These are phyloP conservation scores for Leishmania tropica DNA, from an alignment of 208 protist genomes.

Conservation along the genomic window DNA sequence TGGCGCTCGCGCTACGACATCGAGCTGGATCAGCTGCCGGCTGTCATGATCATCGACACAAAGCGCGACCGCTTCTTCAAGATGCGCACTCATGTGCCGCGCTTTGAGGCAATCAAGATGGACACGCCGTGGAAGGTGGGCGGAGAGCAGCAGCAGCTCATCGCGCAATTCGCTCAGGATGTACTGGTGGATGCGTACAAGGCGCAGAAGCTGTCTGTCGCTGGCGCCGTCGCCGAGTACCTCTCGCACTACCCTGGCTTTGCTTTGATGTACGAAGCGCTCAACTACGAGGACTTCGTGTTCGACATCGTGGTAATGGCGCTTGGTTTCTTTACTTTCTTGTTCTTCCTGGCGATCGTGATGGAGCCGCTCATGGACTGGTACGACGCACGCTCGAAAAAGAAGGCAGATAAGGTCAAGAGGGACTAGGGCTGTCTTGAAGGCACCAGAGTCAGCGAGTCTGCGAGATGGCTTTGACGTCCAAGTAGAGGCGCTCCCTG, in stretches of 20 bases:
- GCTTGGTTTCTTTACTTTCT: conserved; percentile 63
- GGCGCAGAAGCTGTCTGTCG: conserved; percentile 64
- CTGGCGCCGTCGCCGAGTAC: conserved; percentile 59
- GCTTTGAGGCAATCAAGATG: conserved; percentile 70
- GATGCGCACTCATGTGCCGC: conserved; percentile 50
- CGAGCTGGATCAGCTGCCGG: conserved; percentile 53
- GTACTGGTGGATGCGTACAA: conserved; percentile 51
- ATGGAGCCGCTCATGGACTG: conserved; percentile 66
- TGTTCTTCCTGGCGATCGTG: conserved; percentile 58
- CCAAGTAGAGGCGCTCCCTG: not conserved
- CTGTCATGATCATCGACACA: conserved; percentile 81
- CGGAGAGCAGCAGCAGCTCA: conserved; percentile 62
- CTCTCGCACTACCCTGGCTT: conserved; percentile 57
- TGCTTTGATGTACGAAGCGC: conserved; percentile 42
- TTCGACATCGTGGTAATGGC: conserved; percentile 64
- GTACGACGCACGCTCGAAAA: conserved; percentile 31
- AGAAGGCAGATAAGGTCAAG: conserved; percentile 37
- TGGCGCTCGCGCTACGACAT: conserved; percentile 75
- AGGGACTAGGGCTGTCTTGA: conserved; percentile 22
- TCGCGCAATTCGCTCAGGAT: conserved; percentile 59
- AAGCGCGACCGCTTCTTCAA: conserved; percentile 72
- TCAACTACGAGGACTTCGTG: conserved; percentile 75
- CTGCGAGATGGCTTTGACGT: conserved; percentile 5
- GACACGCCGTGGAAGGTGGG: conserved; percentile 62
- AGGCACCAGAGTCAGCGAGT: not conserved